A percentile compares a stretch with the other conserved stretches of the same genome.
These are phyloP conservation scores for Populus euphratica DNA, from an alignment of 345 rosid genomes.

Conservation along the genomic window DNA sequence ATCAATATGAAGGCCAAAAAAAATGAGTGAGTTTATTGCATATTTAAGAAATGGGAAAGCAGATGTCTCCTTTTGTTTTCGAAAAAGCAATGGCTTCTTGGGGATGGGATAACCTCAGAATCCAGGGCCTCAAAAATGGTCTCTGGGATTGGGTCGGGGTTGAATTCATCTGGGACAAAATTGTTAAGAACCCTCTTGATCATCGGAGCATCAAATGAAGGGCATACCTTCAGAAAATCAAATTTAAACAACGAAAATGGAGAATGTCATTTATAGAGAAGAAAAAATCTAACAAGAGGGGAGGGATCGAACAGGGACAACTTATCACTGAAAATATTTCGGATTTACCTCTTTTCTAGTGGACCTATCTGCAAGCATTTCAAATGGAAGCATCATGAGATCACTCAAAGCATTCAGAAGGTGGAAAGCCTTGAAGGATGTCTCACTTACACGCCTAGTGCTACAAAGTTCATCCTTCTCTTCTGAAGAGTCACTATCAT, in stretches of 20 bases:
- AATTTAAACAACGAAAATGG: not conserved
- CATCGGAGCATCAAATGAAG: constrained; percentile 55
- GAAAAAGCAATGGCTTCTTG: not conserved
- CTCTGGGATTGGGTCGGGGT: constrained; percentile 69
- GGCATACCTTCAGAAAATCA: constrained; percentile 60
- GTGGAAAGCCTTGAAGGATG: constrained; percentile 65
- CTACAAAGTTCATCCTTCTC: constrained; percentile 26
- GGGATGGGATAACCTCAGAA: constrained; percentile 53
- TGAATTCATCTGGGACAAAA: constrained; percentile 87
- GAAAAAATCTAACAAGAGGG: not conserved
- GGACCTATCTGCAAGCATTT: constrained; percentile 67
- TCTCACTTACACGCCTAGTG: constrained; percentile 29
- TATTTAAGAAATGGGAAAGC: not conserved
- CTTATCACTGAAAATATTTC: not conserved
- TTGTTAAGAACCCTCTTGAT: constrained; percentile 59
- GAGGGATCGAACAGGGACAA: not conserved
- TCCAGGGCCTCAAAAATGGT: constrained; percentile 57
- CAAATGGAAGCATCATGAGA: constrained; percentile 95
- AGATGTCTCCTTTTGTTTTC: not conserved
- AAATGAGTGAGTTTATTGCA: not conserved
- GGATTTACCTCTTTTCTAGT: constrained; percentile 71
- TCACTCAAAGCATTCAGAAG: constrained; percentile 83
- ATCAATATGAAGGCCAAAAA: not conserved
- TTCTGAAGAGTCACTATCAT: constrained; percentile 46
- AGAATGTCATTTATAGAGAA: constrained; percentile 10